Evolutionary conservation across 345 rosid genomes (phyloP), one percentile per base, ranked within the genome.

Genomic region (Camelina sativa): DNA sequence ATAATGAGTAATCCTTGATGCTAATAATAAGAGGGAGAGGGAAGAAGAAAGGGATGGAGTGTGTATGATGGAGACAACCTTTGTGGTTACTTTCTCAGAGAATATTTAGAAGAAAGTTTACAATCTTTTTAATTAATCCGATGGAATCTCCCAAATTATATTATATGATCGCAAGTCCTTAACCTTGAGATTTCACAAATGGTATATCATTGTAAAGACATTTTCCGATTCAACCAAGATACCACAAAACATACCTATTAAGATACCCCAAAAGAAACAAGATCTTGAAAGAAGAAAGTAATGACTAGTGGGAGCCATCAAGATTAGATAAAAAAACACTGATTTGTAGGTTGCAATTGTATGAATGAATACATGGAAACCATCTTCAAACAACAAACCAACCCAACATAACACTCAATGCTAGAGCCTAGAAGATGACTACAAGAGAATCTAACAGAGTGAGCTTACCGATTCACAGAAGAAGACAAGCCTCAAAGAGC

Each of bases 11-110:
- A 11, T 37, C 10, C 25, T 38, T 2, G 23, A n/a, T 2, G 22
- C n/a, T 35, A 48, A 20, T 15, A 44, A 44, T 55, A 57, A 37
- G 60, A 47, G 58, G 58, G 44, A 50, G 22, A 7, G 2, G 7
- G 23, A 30, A 51, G 79, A 76, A 69, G 74, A 76, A 75, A 76
- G 62, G 79, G 40, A 76, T 76, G 57, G 65, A 76, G 74, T 68
- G 64, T 43, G 5, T 53, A 17, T 13, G 69, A 51, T 51, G 56
- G 40, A 51, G 44, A 69, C 58, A 69, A 69, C 37, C 28, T 28
- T 55, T 55, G 60, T 16, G 12, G 32, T 12, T 11, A 11, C 30
- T 74, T 46, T 16, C 65, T 20, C 17, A 1, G 30, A 48, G 67
- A 65, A 64, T 65, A 32, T 74, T 44, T 44, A 10, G 4, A 41